phyloP scores from a whole-genome alignment of 257 asterid genomes.

The Salvia miltiorrhiza region DNA sequence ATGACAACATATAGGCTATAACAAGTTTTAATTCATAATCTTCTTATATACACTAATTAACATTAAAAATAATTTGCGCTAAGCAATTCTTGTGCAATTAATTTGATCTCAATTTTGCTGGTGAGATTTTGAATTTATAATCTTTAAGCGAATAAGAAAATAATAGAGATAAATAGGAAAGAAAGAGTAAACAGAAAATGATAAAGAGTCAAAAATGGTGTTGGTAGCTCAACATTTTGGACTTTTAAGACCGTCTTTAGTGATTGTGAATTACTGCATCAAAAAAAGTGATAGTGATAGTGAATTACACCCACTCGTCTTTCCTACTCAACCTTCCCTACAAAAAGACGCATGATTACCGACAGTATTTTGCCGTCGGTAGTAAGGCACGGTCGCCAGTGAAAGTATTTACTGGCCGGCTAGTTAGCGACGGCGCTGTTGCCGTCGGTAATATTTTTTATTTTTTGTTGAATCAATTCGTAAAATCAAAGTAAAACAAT shows the following conservation, averaged over 20 bases:
- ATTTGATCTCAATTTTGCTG: neutral
- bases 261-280: neutral
- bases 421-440: too few species aligned
- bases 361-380: too few species aligned
- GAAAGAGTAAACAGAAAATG: neutral
- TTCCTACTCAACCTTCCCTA: neutral
- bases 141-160: neutral
- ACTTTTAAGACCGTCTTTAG: slow-evolving; percentile 7
- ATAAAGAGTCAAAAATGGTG: neutral
- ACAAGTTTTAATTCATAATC: neutral
- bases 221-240: slow-evolving; percentile 2
- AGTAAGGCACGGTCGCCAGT: too few species aligned
- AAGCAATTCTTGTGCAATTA: neutral
- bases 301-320: neutral
- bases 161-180: neutral
- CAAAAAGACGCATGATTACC: too few species aligned
- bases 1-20: neutral
- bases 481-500: too few species aligned
- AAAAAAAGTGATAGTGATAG: too few species aligned
- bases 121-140: neutral
- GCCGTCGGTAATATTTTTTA: too few species aligned
- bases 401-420: too few species aligned
- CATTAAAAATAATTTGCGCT: neutral
- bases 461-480: too few species aligned
- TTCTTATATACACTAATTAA: neutral